Evolutionary conservation across 345 rosid species (phyloP), one percentile per base, ranked within the genome.

Genomic region (Citrus trifoliata): DNA sequence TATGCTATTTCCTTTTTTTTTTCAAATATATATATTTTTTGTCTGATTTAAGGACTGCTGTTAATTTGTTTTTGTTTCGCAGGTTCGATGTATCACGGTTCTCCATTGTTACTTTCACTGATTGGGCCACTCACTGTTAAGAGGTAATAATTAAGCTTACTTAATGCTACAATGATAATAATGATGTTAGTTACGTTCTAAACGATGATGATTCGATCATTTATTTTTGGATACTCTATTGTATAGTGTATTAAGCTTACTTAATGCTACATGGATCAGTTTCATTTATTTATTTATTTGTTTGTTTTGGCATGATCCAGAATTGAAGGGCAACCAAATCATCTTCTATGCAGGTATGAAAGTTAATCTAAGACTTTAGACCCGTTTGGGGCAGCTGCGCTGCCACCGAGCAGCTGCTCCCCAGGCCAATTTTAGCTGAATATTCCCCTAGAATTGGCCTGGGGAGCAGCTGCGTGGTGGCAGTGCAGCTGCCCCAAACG

Each of bases 61-160:
- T 61, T 62, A 28, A 12, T 21, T 32, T 75, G 19, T 51, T 59
- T 67, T 79, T 79, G 32, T 62, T 76, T 73, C 10, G 77, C 81
- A 96, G 99, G 99, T 85, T 94, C 98, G 67, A 96, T 96, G 97
- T 94, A 93, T 83, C 99, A 94, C 76, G 98, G 95, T 79, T 94
- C 99, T 10, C 97, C 99, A 37, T 83, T 94, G 86, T 82, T 96
- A 55, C 92, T 93, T 80, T 88, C 91, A 2, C 60, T 94, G 77
- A 86, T 96, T 12, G 99, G 99, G 51, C 98, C 97, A 56, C 93
- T 94, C 40, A 84, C 94, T 19, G 89, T 86, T 80, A 86, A 84
- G 76, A 90, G 98, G 99, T 93, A 71, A n/a, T 53, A 10, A 0
- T 1, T 72, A 7, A 37, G 38, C 38, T 69, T 24, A 64, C 10